Conservation (phyloP, 495 filamentous ascomycete species). For the Lasiosphaeria ovina region DNA sequence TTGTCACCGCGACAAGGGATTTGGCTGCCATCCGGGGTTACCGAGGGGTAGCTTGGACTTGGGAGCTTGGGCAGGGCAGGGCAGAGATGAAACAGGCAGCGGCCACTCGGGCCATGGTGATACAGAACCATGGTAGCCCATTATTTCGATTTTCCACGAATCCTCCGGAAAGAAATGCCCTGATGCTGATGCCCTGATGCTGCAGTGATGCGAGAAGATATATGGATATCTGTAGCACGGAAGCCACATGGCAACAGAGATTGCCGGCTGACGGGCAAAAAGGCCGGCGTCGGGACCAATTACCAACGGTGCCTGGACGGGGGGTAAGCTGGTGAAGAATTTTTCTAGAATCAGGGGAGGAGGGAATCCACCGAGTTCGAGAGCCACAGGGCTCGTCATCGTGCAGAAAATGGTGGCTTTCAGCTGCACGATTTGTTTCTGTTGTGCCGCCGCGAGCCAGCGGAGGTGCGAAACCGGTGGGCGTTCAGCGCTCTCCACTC, state of each 20-base stretch:
- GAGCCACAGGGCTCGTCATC: conserved; percentile 11
- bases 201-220: too few species aligned
- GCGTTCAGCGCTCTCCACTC: not conserved
- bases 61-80: not conserved
- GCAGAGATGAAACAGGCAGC: conserved; percentile 1
- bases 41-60: conserved; percentile 19
- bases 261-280: not conserved
- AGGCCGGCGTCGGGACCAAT: not conserved
- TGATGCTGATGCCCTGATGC: not conserved
- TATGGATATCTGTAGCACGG: too few species aligned
- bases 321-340: not conserved
- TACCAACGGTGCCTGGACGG: not conserved
- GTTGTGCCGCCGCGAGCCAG: not conserved
- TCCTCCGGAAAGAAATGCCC: not conserved
- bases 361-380: not conserved
- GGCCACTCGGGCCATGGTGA: not conserved
- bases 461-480: not conserved
- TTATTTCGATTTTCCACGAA: not conserved
- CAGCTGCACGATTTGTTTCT: conserved; percentile 11
- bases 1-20: conserved; percentile 16
- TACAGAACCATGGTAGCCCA: conserved; percentile 1
- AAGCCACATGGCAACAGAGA: too few species aligned
- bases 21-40: conserved; percentile 7
- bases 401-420: conserved; percentile 9
- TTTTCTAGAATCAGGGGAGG: conserved; percentile 6